These are phyloP conservation scores for Xylaria arbuscula DNA, from an alignment of 2,329 filamentous ascomycete genomes.

Conservation along the genomic window DNA sequence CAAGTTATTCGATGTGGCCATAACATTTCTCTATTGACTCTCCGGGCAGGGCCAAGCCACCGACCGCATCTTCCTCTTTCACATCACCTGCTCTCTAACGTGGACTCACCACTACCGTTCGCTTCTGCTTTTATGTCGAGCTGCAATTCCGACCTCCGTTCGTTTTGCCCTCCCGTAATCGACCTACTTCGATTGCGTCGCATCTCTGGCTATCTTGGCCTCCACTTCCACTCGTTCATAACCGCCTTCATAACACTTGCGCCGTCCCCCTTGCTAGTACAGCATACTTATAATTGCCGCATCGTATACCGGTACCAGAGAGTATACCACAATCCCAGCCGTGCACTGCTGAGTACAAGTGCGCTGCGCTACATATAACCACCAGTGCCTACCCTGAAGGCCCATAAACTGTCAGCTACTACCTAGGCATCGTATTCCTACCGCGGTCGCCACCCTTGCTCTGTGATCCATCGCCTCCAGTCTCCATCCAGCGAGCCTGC, in stretches of 20 bases:
- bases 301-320: neutral
- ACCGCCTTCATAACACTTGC: neutral
- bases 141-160: constrained; percentile 16
- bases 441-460: neutral
- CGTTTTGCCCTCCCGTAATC: constrained; percentile 19
- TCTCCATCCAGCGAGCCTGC: neutral
- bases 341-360: neutral
- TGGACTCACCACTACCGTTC: constrained; percentile 20
- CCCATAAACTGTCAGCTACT: constrained; percentile 16
- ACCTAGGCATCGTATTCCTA: constrained; percentile 16
- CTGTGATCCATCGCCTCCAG: constrained; percentile 13
- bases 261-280: constrained; percentile 10
- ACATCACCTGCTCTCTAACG: constrained; percentile 15
- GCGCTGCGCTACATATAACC: neutral
- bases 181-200: constrained; percentile 9
- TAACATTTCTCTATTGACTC: constrained; percentile 17
- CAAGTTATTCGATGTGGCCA: constrained; percentile 23
- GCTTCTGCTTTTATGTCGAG: constrained; percentile 10
- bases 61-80: constrained; percentile 23
- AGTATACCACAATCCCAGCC: constrained; percentile 2
- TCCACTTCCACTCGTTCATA: constrained; percentile 20
- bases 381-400: constrained; percentile 1
- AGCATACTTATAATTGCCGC: constrained; percentile 1
- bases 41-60: constrained; percentile 10
- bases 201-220: constrained; percentile 5